These are phyloP conservation scores for Penicillium sp. DNA, from an alignment of 2,329 filamentous ascomycete species.

Conservation along the genomic window DNA sequence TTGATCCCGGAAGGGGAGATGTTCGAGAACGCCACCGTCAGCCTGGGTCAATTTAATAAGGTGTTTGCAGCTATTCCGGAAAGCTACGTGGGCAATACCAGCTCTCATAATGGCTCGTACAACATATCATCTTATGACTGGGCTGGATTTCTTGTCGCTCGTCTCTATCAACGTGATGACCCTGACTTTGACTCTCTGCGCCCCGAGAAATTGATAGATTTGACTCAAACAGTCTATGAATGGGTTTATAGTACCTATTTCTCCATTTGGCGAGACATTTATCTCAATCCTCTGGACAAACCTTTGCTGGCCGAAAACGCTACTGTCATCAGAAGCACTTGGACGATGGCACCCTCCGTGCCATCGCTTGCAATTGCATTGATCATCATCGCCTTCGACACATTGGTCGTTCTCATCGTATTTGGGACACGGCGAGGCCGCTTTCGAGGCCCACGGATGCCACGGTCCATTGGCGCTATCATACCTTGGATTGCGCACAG, in stretches of 20 bases:
- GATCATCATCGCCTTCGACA: constrained; percentile 32
- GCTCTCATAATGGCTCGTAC: constrained; percentile 23
- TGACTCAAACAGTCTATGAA: constrained; percentile 32
- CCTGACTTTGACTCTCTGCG: constrained; percentile 25
- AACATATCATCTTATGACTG: constrained; percentile 35
- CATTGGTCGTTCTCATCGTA: constrained; percentile 32
- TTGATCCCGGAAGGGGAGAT: constrained; percentile 25
- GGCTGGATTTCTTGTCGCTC: constrained; percentile 35
- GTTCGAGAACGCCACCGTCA: constrained; percentile 35
- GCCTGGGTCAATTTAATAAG: constrained; percentile 37
- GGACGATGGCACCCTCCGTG: constrained; percentile 31
- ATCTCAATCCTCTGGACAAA: constrained; percentile 26
- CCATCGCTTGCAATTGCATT: constrained; percentile 29
- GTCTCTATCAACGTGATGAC: constrained; percentile 30
- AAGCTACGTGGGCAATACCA: constrained; percentile 29
- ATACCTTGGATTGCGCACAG: constrained; percentile 37
- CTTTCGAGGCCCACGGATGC: constrained; percentile 33
- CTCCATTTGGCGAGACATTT: constrained; percentile 33
- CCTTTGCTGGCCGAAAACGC: constrained; percentile 22
- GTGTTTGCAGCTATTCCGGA: constrained; percentile 36
- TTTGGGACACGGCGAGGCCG: constrained; percentile 34
- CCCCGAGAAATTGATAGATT: constrained; percentile 18
- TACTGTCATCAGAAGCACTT: constrained; percentile 30
- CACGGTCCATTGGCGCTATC: constrained; percentile 33
- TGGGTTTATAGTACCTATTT: constrained; percentile 39